phyloP scores from a whole-genome alignment of 768 basidiomycete genomes.

The Collybia mongolica region DNA sequence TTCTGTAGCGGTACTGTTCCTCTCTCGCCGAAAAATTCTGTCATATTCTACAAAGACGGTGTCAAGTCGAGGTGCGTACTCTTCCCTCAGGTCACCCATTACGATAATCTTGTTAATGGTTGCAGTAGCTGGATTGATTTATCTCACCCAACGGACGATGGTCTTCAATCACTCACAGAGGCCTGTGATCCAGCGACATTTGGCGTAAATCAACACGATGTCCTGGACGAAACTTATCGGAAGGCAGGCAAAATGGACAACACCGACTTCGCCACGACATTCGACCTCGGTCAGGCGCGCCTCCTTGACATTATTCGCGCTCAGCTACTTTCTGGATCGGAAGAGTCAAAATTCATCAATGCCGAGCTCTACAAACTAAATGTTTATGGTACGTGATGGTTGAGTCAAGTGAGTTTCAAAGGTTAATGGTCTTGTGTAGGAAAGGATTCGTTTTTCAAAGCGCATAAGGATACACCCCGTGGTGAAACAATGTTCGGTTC shows the following conservation, averaged over 20 bases:
- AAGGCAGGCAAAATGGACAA: conserved; percentile 45
- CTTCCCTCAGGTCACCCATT: neutral
- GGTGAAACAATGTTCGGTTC: conserved; percentile 47
- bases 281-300: conserved; percentile 18
- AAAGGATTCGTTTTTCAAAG: conserved; percentile 45
- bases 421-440: conserved; percentile 18
- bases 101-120: conserved; percentile 4
- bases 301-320: conserved; percentile 2
- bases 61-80: neutral
- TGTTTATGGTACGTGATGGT: conserved; percentile 27
- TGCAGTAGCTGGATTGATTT: conserved; percentile 18
- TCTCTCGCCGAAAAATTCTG: neutral
- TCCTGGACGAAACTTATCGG: conserved; percentile 43
- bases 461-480: conserved; percentile 49
- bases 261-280: conserved; percentile 29
- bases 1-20: conserved; percentile 10
- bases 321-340: conserved; percentile 15
- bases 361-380: conserved; percentile 36
- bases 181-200: conserved; percentile 42
- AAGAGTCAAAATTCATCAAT: conserved; percentile 11
- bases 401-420: conserved; percentile 12
- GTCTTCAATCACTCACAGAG: conserved; percentile 22
- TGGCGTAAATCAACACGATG: conserved; percentile 31
- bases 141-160: conserved; percentile 15
- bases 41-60: conserved; percentile 4